Evolutionary conservation across 805 yeast species (phyloP), one percentile per base, ranked within the genome.

Genomic region (Debaryomyces prosopidis): DNA sequence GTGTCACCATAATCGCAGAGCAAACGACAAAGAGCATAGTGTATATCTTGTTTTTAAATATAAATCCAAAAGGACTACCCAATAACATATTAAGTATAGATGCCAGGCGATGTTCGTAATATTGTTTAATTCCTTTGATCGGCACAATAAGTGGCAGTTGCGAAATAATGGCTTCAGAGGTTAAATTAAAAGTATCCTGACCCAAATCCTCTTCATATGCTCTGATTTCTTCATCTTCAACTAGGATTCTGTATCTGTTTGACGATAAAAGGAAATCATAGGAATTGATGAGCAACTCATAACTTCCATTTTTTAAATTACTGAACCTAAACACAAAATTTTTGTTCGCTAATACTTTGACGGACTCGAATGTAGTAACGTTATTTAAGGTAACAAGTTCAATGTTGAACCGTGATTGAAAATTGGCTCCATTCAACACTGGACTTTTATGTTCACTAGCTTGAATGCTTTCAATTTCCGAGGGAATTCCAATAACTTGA

Each of bases 31-130:
- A 71, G 35, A 70, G 46, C 10, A 65, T 51, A 6, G 76, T 67
- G 53, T 67, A 71, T n/a, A 57, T 33, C 26, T 47, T 57, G 53
- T 63, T 73, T 40, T 55, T 59, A 53, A 73, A 71, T 11, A 73
- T 67, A 47, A 64, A 60, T 6, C 77, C 77, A 32, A 73, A 57
- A 3, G 77, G 77, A 53, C 75, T 64, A 45, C 57, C 59, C 63
- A 66, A 49, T 8, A 72, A 33, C 65, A 71, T 58, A 35, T 62
- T 69, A 1, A 47, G 35, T 16, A 72, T 38, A 12, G 66, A 60
- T 12, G 68, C 62, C 44, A 48, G 61, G 4, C 67, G 50, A 16
- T 44, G 46, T 48, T 69, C 72, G 49, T 72, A 72, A 51, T 63
- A 72, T 45, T 63, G 60, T 41, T 68, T 66, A 27, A 47, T 41